Evolutionary conservation across 768 basidiomycete species (phyloP).

Genomic region (Termitomyces sp.): DNA sequence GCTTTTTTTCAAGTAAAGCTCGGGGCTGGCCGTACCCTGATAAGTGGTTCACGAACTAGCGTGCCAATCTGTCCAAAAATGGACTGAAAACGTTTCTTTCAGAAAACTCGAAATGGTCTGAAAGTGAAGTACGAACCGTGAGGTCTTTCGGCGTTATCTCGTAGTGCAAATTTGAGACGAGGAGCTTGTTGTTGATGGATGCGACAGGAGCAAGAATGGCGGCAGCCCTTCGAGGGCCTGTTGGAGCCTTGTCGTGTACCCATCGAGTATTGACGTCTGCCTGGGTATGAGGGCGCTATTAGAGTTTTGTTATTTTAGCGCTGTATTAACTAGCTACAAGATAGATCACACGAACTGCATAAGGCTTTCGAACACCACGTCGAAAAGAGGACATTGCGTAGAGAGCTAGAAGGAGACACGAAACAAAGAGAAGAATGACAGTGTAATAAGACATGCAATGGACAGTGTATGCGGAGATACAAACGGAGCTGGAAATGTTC

Average conservation of each 20-base stretch:
- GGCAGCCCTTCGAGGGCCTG: conserved; percentile 24
- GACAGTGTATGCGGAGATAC: background rate
- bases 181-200: conserved; percentile 44
- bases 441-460: too few relatives aligned
- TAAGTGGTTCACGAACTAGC: conserved; percentile 86
- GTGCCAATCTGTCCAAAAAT: conserved; percentile 92
- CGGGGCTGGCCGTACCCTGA: conserved; percentile 85
- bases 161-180: conserved; percentile 87
- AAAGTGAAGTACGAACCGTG: conserved; percentile 46
- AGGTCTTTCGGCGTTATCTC: conserved; percentile 87
- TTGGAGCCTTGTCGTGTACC: conserved; percentile 70
- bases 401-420: background rate
- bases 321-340: background rate
- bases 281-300: conserved; percentile 14
- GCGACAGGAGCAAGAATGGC: conserved; percentile 27
- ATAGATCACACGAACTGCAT: background rate
- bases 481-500: background rate
- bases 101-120: conserved; percentile 3
- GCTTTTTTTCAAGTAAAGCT: conserved; percentile 59
- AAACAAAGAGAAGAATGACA: background rate
- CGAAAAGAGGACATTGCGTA: background rate
- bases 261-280: conserved; percentile 57
- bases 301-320: background rate
- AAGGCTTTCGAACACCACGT: background rate
- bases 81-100: conserved; percentile 37